Percentiles rank a stretch among this genome's conserved stretches.
Conservation (phyloP, 306 rosid species). For the Macrotyloma uniflorum region DNA sequence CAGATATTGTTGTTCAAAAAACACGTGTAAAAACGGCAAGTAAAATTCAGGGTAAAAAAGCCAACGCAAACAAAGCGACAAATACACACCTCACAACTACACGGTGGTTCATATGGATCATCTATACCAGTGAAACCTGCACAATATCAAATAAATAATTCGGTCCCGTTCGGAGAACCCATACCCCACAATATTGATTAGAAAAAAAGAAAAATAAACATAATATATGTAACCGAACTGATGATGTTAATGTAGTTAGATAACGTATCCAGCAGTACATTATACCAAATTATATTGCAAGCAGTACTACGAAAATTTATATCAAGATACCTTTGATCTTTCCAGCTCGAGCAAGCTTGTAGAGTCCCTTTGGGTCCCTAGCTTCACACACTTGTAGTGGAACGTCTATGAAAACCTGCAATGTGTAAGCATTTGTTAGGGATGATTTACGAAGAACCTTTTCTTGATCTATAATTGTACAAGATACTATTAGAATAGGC, state of each 20-base stretch:
- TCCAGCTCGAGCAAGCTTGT: constrained; percentile 94
- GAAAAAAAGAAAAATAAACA: constrained; percentile 9
- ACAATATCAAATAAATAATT: constrained; percentile 42
- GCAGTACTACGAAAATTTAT: constrained; percentile 13
- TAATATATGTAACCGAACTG: not conserved
- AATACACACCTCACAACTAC: constrained; percentile 71
- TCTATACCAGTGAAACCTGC: constrained; percentile 95
- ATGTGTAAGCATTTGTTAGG: constrained; percentile 31
- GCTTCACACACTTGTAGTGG: constrained; percentile 88
- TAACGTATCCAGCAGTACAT: not conserved
- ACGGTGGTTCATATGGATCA: constrained; percentile 90
- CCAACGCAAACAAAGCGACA: constrained; percentile 1
- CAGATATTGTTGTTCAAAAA: not conserved
- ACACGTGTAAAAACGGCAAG: not conserved
- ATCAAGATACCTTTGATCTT: constrained; percentile 72
- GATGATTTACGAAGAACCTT: constrained; percentile 27
- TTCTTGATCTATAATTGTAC: constrained; percentile 33
- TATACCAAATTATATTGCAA: constrained; percentile 39
- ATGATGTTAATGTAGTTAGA: constrained; percentile 15
- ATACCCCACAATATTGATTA: constrained; percentile 8
- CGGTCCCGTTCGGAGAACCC: constrained; percentile 4
- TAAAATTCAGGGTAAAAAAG: not conserved
- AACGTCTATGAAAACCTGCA: constrained; percentile 87
- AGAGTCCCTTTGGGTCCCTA: constrained; percentile 95
- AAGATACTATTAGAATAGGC: constrained; percentile 23